These are phyloP conservation scores for Hyphodiscus hymeniophilus DNA, from an alignment of 495 filamentous ascomycete genomes.

Conservation along the genomic window DNA sequence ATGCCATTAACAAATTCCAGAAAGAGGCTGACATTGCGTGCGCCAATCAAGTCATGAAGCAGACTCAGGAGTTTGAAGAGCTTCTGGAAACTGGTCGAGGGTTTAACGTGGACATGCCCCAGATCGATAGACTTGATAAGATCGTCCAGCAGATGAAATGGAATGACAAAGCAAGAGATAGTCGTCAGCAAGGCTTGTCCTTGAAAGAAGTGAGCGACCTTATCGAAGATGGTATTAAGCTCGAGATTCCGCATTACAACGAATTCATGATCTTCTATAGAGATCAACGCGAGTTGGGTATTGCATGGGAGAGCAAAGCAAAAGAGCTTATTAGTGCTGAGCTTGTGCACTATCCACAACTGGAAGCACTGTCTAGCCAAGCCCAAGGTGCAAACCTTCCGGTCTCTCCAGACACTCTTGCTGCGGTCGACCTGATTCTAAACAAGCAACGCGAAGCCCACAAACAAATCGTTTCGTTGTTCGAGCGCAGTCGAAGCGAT, in stretches of 20 bases:
- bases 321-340: conserved; percentile 86
- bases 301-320: conserved; percentile 89
- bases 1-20: conserved; percentile 83
- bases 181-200: conserved; percentile 51
- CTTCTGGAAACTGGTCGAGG: conserved; percentile 77
- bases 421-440: conserved; percentile 81
- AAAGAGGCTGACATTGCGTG: conserved; percentile 63
- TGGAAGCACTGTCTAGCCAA: conserved; percentile 80
- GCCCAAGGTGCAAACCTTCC: conserved; percentile 67
- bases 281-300: conserved; percentile 65
- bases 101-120: conserved; percentile 92
- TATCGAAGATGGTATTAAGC: conserved; percentile 63
- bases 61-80: conserved; percentile 74
- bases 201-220: conserved; percentile 72
- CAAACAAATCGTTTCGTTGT: conserved; percentile 71
- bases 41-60: conserved; percentile 44
- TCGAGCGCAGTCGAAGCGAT: conserved; percentile 62
- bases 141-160: conserved; percentile 81
- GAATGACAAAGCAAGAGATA: conserved; percentile 68
- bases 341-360: conserved; percentile 81
- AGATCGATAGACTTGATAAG: conserved; percentile 76
- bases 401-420: conserved; percentile 71
- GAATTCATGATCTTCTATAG: conserved; percentile 67
- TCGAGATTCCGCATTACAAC: conserved; percentile 70
- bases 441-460: conserved; percentile 95